Conservation (phyloP, 2,329 filamentous ascomycete species). For the Venturia oleaginea region DNA sequence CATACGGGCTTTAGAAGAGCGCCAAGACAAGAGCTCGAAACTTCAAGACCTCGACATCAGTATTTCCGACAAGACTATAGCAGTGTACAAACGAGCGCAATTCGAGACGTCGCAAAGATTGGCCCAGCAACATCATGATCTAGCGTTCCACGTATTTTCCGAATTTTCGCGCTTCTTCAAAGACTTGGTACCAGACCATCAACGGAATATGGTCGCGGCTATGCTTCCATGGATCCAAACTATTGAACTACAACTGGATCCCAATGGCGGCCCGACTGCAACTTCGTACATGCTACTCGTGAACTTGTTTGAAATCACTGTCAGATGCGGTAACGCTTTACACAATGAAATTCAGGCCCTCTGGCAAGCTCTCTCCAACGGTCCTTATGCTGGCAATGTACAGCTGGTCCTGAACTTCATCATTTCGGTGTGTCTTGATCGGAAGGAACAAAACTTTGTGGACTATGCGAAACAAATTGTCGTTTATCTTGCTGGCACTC, state of each 20-base stretch:
- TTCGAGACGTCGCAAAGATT: conserved; percentile 92
- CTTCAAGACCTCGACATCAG: conserved; percentile 97
- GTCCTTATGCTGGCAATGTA: conserved; percentile 87
- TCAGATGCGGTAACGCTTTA: conserved; percentile 75
- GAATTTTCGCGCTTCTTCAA: conserved; percentile 94
- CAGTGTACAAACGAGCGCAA: conserved; percentile 94
- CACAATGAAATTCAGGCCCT: conserved; percentile 96
- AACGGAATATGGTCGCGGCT: conserved; percentile 88
- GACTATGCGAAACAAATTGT: conserved; percentile 98
- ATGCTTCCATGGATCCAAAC: conserved; percentile 95
- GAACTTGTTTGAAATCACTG: conserved; percentile 93
- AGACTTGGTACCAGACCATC: conserved; percentile 68
- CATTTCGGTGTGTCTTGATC: conserved; percentile 84
- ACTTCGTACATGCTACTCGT: conserved; percentile 91
- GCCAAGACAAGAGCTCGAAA: conserved; percentile 77
- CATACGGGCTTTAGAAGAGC: conserved; percentile 71
- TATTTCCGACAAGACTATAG: conserved; percentile 95
- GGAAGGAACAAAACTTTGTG: conserved; percentile 94
- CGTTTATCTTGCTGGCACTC: conserved; percentile 84
- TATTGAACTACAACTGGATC: conserved; percentile 84
- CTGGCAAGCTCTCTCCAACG: conserved; percentile 92
- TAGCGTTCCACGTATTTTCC: conserved; percentile 90
- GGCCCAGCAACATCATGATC: conserved; percentile 76
- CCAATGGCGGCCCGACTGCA: conserved; percentile 81
- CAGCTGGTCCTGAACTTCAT: conserved; percentile 93